Percentiles rank a stretch among this genome's conserved stretches.
These are phyloP conservation scores for Clarireedia paspali DNA, from an alignment of 2,329 filamentous ascomycete genomes.

Conservation along the genomic window DNA sequence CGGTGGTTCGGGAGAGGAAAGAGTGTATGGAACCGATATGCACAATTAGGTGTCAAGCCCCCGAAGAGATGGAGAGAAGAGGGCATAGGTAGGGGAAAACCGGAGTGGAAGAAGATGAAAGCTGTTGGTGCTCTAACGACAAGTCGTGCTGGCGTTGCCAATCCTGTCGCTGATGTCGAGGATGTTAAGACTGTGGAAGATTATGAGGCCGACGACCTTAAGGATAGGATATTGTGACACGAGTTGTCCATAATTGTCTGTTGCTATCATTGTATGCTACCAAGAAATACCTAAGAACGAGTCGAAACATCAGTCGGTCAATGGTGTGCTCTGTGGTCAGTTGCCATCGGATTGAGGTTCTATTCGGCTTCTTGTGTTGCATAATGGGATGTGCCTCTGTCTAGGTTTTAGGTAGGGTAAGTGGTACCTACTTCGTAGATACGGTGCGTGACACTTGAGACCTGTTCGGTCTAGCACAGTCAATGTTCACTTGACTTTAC, in stretches of 20 bases:
- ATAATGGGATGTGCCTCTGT: not conserved
- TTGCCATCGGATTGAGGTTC: not conserved
- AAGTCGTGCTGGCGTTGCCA: slow-evolving; percentile 8
- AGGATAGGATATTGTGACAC: slow-evolving; percentile 20
- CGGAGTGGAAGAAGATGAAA: slow-evolving; percentile 15
- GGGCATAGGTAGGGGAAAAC: slow-evolving; percentile 28
- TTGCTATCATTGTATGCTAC: not conserved
- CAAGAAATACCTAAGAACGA: not conserved
- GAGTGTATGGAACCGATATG: slow-evolving; percentile 50
- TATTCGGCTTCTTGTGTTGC: not conserved
- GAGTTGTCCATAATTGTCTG: not conserved
- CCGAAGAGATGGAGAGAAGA: slow-evolving; percentile 48
- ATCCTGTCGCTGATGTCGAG: not conserved
- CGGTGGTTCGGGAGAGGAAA: slow-evolving; percentile 56
- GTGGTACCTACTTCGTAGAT: no score
- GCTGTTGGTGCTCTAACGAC: slow-evolving; percentile 14
- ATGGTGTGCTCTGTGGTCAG: not conserved
- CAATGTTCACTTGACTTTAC: no score
- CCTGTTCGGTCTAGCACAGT: no score
- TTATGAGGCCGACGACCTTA: slow-evolving; percentile 10
- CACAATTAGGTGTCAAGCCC: slow-evolving; percentile 53
- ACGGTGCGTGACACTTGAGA: no score
- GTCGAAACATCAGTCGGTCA: not conserved
- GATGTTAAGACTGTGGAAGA: not conserved
- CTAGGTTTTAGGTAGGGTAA: no score